phyloP scores from a whole-genome alignment of 805 yeast genomes.

The Dipodascopsis uninucleata region DNA sequence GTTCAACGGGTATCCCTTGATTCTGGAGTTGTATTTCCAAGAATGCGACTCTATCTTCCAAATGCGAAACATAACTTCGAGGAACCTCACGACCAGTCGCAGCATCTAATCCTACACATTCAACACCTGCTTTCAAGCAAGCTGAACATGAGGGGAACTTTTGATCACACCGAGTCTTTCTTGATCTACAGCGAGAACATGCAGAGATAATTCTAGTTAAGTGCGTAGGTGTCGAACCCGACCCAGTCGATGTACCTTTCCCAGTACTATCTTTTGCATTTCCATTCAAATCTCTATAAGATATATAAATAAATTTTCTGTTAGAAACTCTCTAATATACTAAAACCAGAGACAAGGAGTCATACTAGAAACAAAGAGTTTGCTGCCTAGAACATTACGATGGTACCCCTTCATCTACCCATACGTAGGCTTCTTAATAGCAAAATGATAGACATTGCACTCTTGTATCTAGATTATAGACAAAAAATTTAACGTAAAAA shows the following conservation, averaged over 20 bases:
- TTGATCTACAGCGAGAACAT: constrained; percentile 73
- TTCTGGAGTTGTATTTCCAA: constrained; percentile 51
- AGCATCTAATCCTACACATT: constrained; percentile 81
- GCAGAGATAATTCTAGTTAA: constrained; percentile 53
- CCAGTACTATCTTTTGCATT: no score
- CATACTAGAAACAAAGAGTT: no score
- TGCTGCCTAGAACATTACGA: no score
- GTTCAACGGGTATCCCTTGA: constrained; percentile 39
- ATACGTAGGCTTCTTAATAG: no score
- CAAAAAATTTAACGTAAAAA: no score
- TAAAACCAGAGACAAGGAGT: no score
- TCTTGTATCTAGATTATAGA: no score
- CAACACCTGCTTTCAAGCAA: constrained; percentile 60
- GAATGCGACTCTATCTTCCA: constrained; percentile 61
- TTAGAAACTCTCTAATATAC: no score
- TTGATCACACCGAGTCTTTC: constrained; percentile 65
- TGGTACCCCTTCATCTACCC: no score
- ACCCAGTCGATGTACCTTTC: constrained; percentile 24
- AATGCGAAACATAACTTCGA: constrained; percentile 54
- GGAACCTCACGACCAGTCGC: constrained; percentile 86
- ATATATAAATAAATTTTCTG: no score
- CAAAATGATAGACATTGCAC: no score
- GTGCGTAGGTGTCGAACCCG: constrained; percentile 24
- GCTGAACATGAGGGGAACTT: constrained; percentile 63
- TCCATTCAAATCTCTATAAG: constrained; percentile 1